Evolutionary conservation across 2,329 filamentous ascomycete genomes (phyloP).

Genomic region (Penicillium olsonii): DNA sequence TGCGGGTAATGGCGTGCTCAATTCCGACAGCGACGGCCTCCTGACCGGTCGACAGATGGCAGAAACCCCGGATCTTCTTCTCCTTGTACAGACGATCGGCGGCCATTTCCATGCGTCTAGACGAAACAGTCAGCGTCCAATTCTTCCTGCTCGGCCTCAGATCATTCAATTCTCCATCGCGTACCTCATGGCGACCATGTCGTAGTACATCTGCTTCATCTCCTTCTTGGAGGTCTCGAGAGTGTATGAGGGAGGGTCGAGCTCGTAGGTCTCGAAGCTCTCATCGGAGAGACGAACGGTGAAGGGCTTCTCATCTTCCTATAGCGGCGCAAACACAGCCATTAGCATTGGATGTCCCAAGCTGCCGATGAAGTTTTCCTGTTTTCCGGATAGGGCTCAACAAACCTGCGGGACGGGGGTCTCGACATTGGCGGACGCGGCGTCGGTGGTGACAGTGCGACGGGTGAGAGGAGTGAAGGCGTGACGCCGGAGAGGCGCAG

Average conservation of each 20-base stretch:
- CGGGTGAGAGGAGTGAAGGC: constrained; percentile 53
- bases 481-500: constrained; percentile 57
- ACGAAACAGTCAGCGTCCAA: constrained; percentile 7
- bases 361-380: constrained; percentile 42
- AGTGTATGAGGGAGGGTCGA: constrained; percentile 93
- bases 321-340: constrained; percentile 18
- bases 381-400: constrained; percentile 41
- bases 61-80: constrained; percentile 99
- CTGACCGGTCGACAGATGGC: constrained; percentile 95
- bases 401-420: constrained; percentile 67
- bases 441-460: constrained; percentile 90
- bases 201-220: constrained; percentile 97
- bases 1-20: constrained; percentile 88
- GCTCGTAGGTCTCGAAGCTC: constrained; percentile 99
- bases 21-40: constrained; percentile 97
- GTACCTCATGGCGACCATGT: constrained; percentile 94
- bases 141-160: not conserved
- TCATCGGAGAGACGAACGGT: constrained; percentile 91
- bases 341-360: constrained; percentile 23
- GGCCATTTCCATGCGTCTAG: constrained; percentile 98
- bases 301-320: constrained; percentile 95
- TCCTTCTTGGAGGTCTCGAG: constrained; percentile 95
- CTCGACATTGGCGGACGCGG: constrained; percentile 86
- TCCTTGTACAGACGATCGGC: constrained; percentile 99
- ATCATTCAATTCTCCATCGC: constrained; percentile 28